Base-by-base conservation (phyloP, 2,329 filamentous ascomycete species). In the Atkinsonella hypoxylon region DNA sequence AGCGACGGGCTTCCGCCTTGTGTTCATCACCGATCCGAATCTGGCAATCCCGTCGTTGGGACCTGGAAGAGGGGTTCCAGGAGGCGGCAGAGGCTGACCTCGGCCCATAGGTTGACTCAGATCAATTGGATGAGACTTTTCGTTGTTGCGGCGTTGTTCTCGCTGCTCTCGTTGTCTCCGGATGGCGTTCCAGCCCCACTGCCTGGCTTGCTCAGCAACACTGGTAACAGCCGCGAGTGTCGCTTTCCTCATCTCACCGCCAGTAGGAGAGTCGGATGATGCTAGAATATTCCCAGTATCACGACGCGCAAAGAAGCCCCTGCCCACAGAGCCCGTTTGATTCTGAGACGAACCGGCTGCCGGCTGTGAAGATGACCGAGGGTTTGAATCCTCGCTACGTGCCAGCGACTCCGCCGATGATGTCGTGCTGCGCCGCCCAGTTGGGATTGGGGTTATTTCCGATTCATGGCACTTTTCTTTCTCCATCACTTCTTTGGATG, bases 21-120 rank as follows among this genome's bases (percentile, higher is more conserved):
- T 78, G 1, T 82, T 72, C 30, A 72, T 72, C 52, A 73, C 77
- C 15, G 76, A 71, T 45, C 75, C 77, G 43, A 77, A 76, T 60
- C 78, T 80, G 7, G 78, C 75, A 51, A 72, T 77, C 49, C 74
- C 78, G 36, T 82, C 79, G 1, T 83, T 84, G 41, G 74, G 79
- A 2, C 65, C 61, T 5, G 89, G 89, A 1, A 95, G 73, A 3
- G 89, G 89, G 43, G 78, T 82, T 2, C 89, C 89, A 2, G 85
- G 87, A 9, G 89, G 88, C 45, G 88, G 89, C 17, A 95, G 71
- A 1, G 89, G 89, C 58, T 85, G 83, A 0, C 89, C 89, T 39
- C 89, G 78, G 1, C 89, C 89, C 71, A 94, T 89, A 2, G 89
- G 89, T 58, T 87, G 79, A 56, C 64, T 68, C 53, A 77, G 56